Base-by-base conservation (phyloP, 371 early-diverging fungal species). In the Zychaea mexicana region DNA sequence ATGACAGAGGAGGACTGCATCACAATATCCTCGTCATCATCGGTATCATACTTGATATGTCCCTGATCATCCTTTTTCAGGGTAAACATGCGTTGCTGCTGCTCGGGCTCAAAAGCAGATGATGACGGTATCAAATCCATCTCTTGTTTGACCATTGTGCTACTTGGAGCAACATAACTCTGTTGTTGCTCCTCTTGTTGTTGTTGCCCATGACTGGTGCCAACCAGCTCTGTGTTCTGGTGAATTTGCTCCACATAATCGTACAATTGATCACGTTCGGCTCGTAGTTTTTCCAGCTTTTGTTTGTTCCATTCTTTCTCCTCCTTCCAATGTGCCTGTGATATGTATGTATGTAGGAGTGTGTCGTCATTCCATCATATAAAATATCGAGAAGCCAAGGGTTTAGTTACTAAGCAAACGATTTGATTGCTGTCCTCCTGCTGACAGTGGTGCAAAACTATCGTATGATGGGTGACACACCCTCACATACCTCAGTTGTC, bases 261-360 rank as follows among this genome's bases (percentile, higher is more conserved):
- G 36, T 59, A 27, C 33, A 60, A 8, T 8, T 17, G 38, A 24
- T 58, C 13, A 52, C 52, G 59, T 13, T 65, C 60, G 6, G 9
- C 39, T 22, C 59, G 54, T 26, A 59, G 52, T 24, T 17, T 27
- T 3, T 26, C 28, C 5, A 17, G 28, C 17, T 57, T 42, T 36
- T 27, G 17, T 21, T 27, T 15, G 36, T 60, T 59, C 54, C 54
- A 59, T 42, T 42, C 42, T 7, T 22, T 28, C 54, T 65, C 65
- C 42, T 65, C 59, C 17, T 59, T 39, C 54, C 65, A 38, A 27
- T 30, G 53, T 24, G 15, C 38, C 65, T 65, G 28, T 45, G n/a
- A n/a, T n/a, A n/a, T n/a, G n/a, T n/a, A n/a, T n/a, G n/a, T n/a
- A n/a, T n/a, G n/a, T n/a, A n/a, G n/a, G n/a, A n/a, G n/a, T n/a